These are phyloP conservation scores for Dissophora globulifera DNA, from an alignment of 192 early-diverging fungal species.

Conservation along the genomic window DNA sequence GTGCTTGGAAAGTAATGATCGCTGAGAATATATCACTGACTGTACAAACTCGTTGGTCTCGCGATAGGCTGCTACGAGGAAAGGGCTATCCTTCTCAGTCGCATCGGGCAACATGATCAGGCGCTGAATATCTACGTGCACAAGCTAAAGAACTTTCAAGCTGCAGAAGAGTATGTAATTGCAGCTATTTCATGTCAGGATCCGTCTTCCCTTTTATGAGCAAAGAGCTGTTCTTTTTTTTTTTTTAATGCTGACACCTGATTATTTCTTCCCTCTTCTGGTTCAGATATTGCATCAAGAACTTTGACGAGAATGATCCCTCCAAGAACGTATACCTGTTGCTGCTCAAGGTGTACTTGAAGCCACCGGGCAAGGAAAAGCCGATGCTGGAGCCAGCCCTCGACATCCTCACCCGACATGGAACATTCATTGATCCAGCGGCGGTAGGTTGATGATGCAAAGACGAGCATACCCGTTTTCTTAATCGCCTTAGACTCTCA, in stretches of 20 bases:
- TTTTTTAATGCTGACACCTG: too few relatives aligned
- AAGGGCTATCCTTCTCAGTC: conserved; percentile 79
- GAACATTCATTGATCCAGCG: conserved; percentile 70
- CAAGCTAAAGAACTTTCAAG: conserved; percentile 73
- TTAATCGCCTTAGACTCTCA: not conserved
- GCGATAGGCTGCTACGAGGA: conserved; percentile 80
- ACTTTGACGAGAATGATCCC: conserved; percentile 60
- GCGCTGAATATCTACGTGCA: conserved; percentile 86
- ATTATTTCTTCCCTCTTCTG: too few relatives aligned
- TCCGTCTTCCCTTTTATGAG: too few relatives aligned
- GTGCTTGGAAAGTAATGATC: too few relatives aligned
- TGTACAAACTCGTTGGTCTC: too few relatives aligned
- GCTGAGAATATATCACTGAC: too few relatives aligned
- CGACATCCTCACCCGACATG: conserved; percentile 71
- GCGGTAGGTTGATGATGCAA: conserved; percentile 30
- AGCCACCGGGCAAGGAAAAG: conserved; percentile 53
- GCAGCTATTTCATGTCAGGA: not conserved
- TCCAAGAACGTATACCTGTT: conserved; percentile 70
- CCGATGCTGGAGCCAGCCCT: conserved; percentile 68
- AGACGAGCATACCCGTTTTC: too few relatives aligned
- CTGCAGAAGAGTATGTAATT: conserved; percentile 70
- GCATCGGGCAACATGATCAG: conserved; percentile 88
- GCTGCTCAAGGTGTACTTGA: conserved; percentile 71
- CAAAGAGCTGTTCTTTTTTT: too few relatives aligned
- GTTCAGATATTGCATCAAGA: conserved; percentile 73